These are phyloP conservation scores for Colletotrichum agaves DNA, from an alignment of 2,329 filamentous ascomycete species.

Conservation along the genomic window DNA sequence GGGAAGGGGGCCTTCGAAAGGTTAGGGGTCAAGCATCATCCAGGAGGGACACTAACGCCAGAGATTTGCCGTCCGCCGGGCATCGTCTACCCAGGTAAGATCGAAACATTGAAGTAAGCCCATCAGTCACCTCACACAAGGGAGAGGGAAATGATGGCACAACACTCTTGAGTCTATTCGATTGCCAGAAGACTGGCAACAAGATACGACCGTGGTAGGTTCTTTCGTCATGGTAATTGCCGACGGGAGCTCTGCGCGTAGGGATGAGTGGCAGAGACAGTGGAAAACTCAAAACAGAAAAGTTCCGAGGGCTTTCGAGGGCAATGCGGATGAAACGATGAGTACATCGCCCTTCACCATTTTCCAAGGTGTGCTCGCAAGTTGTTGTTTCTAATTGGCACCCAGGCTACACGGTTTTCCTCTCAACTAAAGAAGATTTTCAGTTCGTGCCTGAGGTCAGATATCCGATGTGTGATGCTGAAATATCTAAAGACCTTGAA, in stretches of 20 bases:
- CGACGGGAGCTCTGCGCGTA: slow-evolving; percentile 19
- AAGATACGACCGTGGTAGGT: slow-evolving; percentile 8
- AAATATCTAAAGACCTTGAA: background rate
- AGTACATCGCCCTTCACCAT: slow-evolving; percentile 2
- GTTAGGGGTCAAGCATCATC: background rate
- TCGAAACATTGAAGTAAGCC: slow-evolving; percentile 21
- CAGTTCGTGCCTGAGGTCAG: background rate
- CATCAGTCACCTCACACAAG: slow-evolving; percentile 7
- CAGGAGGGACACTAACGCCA: background rate
- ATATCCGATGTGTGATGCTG: background rate
- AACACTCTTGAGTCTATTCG: background rate
- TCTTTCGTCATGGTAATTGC: slow-evolving; percentile 18
- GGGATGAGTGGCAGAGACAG: slow-evolving; percentile 21
- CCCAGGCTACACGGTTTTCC: background rate
- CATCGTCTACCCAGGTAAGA: background rate
- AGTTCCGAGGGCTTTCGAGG: slow-evolving; percentile 20
- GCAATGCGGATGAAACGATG: background rate
- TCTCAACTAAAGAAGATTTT: background rate
- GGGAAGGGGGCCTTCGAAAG: slow-evolving; percentile 9
- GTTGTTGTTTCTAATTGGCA: background rate
- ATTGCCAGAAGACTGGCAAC: background rate
- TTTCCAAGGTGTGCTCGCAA: background rate
- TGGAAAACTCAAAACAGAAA: slow-evolving; percentile 33
- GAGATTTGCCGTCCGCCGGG: slow-evolving; percentile 1
- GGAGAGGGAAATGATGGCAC: slow-evolving; percentile 18